A percentile compares a stretch with the other conserved stretches of the same genome.
Conservation (phyloP, 805 yeast species). For the Lipomyces chichibuensis region DNA sequence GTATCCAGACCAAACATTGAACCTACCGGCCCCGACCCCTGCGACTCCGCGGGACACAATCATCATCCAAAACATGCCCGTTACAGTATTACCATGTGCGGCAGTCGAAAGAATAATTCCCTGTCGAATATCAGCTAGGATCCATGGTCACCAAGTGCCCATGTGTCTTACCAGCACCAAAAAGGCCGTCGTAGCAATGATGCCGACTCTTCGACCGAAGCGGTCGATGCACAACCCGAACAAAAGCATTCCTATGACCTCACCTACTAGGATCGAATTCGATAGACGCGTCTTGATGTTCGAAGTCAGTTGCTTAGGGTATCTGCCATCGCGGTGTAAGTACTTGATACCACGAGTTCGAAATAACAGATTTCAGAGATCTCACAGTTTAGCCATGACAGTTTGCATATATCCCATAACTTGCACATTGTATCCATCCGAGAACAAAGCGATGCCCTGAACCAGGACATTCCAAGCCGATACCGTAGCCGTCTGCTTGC, state of each 20-base stretch:
- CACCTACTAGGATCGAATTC: not conserved
- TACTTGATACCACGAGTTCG: not conserved
- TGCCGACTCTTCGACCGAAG: not conserved
- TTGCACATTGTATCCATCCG: not conserved
- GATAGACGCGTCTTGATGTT: not conserved
- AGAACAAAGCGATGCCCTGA: not conserved
- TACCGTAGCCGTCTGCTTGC: not conserved
- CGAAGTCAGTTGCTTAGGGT: not conserved
- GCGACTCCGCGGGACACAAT: not conserved
- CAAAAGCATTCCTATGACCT: not conserved
- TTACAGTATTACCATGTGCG: not conserved
- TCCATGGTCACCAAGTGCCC: too few relatives aligned
- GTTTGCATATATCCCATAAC: not conserved
- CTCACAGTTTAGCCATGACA: not conserved
- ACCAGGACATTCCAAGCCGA: not conserved
- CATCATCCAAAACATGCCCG: not conserved
- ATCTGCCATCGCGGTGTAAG: not conserved
- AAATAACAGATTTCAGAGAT: not conserved
- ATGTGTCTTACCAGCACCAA: not conserved
- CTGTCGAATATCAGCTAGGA: not conserved
- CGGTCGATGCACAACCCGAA: not conserved
- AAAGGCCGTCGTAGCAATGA: not conserved
- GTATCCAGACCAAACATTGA: not conserved
- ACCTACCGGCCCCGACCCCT: not conserved
- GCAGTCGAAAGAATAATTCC: not conserved